Evolutionary conservation across 140 eudicot species (phyloP), one percentile per base, ranked within the genome.

Genomic region (Cichorium intybus): DNA sequence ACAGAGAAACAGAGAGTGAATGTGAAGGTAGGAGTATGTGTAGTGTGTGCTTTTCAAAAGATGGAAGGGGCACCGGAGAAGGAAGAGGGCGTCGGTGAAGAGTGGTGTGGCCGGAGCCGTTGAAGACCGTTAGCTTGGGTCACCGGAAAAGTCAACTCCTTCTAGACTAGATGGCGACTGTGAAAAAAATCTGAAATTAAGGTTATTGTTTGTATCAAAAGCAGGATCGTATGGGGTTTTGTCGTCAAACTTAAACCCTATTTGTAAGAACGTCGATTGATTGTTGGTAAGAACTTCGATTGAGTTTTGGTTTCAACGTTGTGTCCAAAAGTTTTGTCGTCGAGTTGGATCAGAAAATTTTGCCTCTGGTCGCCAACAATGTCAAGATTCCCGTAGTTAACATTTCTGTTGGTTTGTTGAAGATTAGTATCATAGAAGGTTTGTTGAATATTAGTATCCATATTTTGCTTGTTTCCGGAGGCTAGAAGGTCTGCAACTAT

Each of bases 121-220:
- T n/a, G n/a, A n/a, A n/a, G n/a, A n/a, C n/a, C n/a, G n/a, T n/a
- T n/a, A n/a, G n/a, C n/a, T 56, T 54, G 87, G 80, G 48, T 81
- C 87, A 34, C 72, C 49, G 3, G 90, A 66, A 63, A 70, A 77
- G 62, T 84, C 81, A 29, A 70, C 80, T 10, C 56, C 71, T 61
- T 82, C 79, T 20, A 71, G 56, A 54, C 62, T 78, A 74, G 81
- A 81, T 1, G 90, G 84, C 5, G 85, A 79, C 53, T 51, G 80
- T 18, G 82, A 71, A 31, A 69, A 87, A 18, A 80, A 78, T 73
- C 81, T 76, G 84, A 80, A 80, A 71, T 81, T 82, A 61, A 73
- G 22, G 62, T 64, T 60, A 43, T 60, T 85, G 68, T 56, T 69
- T 43, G 74, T 72, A 72, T 71, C 80, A 11, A 71, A 83, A 11